A percentile compares a stretch with the other conserved stretches of the same genome.
phyloP scores from a whole-genome alignment of 1,139 yeast genomes.

The Blastobotrys serpentis region DNA sequence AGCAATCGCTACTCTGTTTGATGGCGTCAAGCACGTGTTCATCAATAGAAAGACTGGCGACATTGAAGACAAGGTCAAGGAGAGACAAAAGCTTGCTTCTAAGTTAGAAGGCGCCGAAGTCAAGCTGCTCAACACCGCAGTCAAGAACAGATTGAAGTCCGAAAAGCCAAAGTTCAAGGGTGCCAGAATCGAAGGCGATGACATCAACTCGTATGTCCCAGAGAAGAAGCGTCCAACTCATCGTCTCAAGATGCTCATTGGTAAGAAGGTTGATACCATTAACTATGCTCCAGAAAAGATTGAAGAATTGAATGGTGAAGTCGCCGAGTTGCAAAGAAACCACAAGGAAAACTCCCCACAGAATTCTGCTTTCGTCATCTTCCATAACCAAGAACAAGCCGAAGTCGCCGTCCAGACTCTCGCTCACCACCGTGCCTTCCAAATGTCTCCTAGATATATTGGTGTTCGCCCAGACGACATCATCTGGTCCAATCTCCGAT shows the following conservation, averaged over 20 bases:
- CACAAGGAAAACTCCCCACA: slow-evolving; percentile 45
- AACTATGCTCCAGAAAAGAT: slow-evolving; percentile 65
- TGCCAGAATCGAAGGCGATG: slow-evolving; percentile 45
- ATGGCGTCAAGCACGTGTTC: slow-evolving; percentile 70
- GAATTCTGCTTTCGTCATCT: slow-evolving; percentile 77
- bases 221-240: slow-evolving; percentile 75
- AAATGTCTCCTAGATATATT: slow-evolving; percentile 58
- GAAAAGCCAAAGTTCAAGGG: slow-evolving; percentile 54
- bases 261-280: slow-evolving; percentile 84
- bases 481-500: slow-evolving; percentile 80
- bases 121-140: slow-evolving; percentile 56
- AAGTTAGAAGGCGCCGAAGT: slow-evolving; percentile 71
- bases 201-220: slow-evolving; percentile 66
- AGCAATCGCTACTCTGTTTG: slow-evolving; percentile 57
- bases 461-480: slow-evolving; percentile 80
- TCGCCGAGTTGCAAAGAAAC: slow-evolving; percentile 56
- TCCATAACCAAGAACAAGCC: slow-evolving; percentile 81
- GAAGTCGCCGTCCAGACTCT: slow-evolving; percentile 83
- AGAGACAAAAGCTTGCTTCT: slow-evolving; percentile 60
- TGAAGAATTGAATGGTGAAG: slow-evolving; percentile 65
- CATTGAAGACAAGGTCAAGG: slow-evolving; percentile 55
- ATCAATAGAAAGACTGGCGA: slow-evolving; percentile 66
- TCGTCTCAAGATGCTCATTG: slow-evolving; percentile 62
- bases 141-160: slow-evolving; percentile 58
- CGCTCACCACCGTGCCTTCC: slow-evolving; percentile 64